A percentile compares a stretch with the other conserved stretches of the same genome.
These are phyloP conservation scores for Monilinia laxa DNA, from an alignment of 2,329 filamentous ascomycete species.

Conservation along the genomic window DNA sequence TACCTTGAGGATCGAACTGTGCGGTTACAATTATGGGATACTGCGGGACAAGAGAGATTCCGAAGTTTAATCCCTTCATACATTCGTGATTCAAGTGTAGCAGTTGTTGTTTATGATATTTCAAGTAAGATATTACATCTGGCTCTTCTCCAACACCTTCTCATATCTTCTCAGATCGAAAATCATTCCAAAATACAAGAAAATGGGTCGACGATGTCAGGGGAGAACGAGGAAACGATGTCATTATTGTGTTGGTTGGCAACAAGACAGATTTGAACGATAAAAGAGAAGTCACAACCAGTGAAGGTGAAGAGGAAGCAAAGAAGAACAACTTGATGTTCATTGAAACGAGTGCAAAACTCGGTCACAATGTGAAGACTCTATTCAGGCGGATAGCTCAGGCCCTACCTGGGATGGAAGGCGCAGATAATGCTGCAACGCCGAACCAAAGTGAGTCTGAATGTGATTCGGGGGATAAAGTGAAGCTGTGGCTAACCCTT, in stretches of 20 bases:
- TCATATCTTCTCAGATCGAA: constrained; percentile 61
- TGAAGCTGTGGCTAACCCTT: constrained; percentile 17
- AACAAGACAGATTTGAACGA: constrained; percentile 99
- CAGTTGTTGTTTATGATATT: constrained; percentile 98
- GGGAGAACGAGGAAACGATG: constrained; percentile 94
- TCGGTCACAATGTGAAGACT: constrained; percentile 96
- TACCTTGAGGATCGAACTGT: constrained; percentile 98
- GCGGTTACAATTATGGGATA: constrained; percentile 97
- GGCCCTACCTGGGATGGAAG: constrained; percentile 96
- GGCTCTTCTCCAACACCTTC: not conserved
- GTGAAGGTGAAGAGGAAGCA: constrained; percentile 95
- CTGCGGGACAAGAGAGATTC: constrained; percentile 95
- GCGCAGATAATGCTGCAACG: constrained; percentile 72
- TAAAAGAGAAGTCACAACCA: constrained; percentile 94
- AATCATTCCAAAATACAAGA: constrained; percentile 96
- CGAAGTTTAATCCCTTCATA: constrained; percentile 96
- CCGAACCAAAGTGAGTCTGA: constrained; percentile 70
- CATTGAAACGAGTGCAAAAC: constrained; percentile 96
- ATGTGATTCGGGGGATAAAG: not conserved
- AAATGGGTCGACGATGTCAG: constrained; percentile 99
- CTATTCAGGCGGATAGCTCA: constrained; percentile 98
- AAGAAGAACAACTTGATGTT: constrained; percentile 99
- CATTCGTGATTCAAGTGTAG: constrained; percentile 96
- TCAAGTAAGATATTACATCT: constrained; percentile 61
- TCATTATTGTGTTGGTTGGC: constrained; percentile 96